phyloP scores from a whole-genome alignment of 352 stramenopile species.

The Aphanomyces stellatus region DNA sequence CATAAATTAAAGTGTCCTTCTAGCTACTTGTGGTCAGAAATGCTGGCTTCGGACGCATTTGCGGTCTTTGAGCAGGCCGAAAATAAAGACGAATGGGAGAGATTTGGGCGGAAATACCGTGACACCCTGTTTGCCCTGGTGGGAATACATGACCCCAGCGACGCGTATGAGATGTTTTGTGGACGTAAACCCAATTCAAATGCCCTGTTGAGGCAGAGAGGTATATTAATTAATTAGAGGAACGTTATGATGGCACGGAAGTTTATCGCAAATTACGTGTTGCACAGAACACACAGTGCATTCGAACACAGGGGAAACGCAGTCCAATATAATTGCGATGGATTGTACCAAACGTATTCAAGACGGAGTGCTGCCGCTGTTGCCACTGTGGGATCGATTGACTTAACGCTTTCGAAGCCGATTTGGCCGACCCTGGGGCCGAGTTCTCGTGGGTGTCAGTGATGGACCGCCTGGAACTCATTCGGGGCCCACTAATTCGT shows the following conservation, averaged over 20 bases:
- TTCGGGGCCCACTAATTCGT: conserved; percentile 86
- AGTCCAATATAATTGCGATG: too few relatives aligned
- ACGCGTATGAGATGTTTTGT: conserved; percentile 94
- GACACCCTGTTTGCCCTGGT: conserved; percentile 88
- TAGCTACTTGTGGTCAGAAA: conserved; percentile 95
- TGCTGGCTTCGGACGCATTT: conserved; percentile 96
- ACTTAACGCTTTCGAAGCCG: conserved; percentile 40
- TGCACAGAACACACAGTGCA: too few relatives aligned
- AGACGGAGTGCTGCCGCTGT: conserved; percentile 50
- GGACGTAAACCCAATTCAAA: conserved; percentile 89
- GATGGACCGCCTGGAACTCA: conserved; percentile 87
- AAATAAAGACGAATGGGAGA: conserved; percentile 38
- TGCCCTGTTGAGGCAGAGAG: conserved; percentile 92
- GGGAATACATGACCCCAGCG: conserved; percentile 74
- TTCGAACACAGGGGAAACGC: too few relatives aligned
- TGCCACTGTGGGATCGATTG: conserved; percentile 40
- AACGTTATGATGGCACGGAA: too few relatives aligned
- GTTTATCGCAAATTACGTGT: too few relatives aligned
- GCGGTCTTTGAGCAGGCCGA: conserved; percentile 93
- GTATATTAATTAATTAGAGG: too few relatives aligned
- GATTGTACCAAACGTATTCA: too few relatives aligned
- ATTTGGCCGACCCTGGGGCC: conserved; percentile 22
- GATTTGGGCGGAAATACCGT: conserved; percentile 86
- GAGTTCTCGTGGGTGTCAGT: conserved; percentile 75
- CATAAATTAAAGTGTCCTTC: background rate